phyloP scores from a whole-genome alignment of 768 basidiomycete species.

The Boletus reticulatus region DNA sequence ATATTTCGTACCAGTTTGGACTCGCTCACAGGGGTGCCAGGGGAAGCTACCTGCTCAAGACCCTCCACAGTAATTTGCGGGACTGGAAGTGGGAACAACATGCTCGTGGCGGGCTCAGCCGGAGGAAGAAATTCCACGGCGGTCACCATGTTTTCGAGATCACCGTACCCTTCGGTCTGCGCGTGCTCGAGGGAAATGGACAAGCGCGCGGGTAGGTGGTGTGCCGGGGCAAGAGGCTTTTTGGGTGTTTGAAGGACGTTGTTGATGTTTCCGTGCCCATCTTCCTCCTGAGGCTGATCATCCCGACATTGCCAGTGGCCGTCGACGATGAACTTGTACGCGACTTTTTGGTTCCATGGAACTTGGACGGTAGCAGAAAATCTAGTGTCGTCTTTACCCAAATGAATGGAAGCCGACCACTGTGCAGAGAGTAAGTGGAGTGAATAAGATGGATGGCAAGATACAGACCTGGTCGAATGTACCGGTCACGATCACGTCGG shows the following conservation, averaged over 20 bases:
- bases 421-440: constrained; percentile 23
- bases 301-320: constrained; percentile 58
- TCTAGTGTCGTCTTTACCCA: constrained; percentile 50
- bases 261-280: constrained; percentile 65
- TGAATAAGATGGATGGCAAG: neutral
- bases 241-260: constrained; percentile 60
- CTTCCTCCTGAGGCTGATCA: constrained; percentile 57
- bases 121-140: constrained; percentile 21
- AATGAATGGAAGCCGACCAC: constrained; percentile 61
- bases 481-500: constrained; percentile 67
- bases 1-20: constrained; percentile 13
- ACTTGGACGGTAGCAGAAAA: constrained; percentile 55
- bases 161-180: constrained; percentile 2
- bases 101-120: constrained; percentile 8
- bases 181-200: constrained; percentile 10
- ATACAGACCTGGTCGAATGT: constrained; percentile 70
- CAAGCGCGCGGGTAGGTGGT: constrained; percentile 8
- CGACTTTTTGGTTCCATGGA: constrained; percentile 60
- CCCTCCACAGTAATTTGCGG: constrained; percentile 18
- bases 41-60: constrained; percentile 20
- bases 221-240: constrained; percentile 30
- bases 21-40: constrained; percentile 33
- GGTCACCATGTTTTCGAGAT: constrained; percentile 25
- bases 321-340: constrained; percentile 83
- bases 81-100: constrained; percentile 10